Evolutionary conservation across 2,329 filamentous ascomycete genomes (phyloP), one percentile per base, ranked within the genome.

Genomic region (Penicillium sp.): DNA sequence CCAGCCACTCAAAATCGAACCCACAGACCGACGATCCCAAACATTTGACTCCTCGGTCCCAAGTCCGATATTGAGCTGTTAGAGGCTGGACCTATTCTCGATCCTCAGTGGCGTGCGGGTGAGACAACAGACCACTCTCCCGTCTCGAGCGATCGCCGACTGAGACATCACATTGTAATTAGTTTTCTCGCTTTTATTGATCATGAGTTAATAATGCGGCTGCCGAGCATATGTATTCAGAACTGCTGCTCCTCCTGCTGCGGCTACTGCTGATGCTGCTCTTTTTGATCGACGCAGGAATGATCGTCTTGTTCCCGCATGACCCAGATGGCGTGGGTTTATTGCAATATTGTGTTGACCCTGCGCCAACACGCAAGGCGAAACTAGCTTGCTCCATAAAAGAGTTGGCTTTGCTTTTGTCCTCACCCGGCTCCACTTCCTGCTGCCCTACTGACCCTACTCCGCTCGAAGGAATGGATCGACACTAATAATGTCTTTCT

Each of bases 81-180:
- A 36, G 46, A 48, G 31, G 46, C 46, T 26, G 39, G 33, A 43
- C 39, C 39, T 28, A 18, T 43, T 43, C 39, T 43, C n/a, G 23
- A 26, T 43, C n/a, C 14, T 28, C 5, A 43, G 39, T 43, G 46
- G 21, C 24, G n/a, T n/a, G 33, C 46, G 33, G 34, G 33, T 37
- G 42, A 45, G 42, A 31, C 42, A 45, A 45, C 26, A 45, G 26
- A 3, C 42, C 28, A 29, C n/a, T 28, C 16, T 26, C 23, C 39
- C 23, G 39, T 43, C 23, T 45, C 26, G 16, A 11, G 28, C 26
- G 28, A 45, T 33, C 42, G 26, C 26, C 42, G 21, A n/a, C 26
- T 45, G 42, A 45, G 42, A 45, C 42, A 45, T 45, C 42, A 45
- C 42, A 45, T 45, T 45, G 26, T 9, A n/a, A 14, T 40, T 42